phyloP scores from a whole-genome alignment of 257 asterid genomes.

The Scutellaria baicalensis region DNA sequence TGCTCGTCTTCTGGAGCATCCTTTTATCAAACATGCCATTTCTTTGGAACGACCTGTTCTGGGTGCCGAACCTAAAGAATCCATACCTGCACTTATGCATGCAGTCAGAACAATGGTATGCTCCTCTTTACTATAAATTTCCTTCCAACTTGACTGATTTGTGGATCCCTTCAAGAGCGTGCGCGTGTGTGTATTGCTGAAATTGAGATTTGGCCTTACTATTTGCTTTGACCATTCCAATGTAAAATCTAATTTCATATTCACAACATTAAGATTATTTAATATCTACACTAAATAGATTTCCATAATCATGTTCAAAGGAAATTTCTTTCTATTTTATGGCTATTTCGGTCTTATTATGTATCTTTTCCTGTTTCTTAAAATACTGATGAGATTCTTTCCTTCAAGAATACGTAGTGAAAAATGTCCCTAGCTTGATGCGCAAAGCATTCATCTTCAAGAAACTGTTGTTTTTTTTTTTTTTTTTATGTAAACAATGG shows the following conservation, averaged over 20 bases:
- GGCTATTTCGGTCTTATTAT: neutral
- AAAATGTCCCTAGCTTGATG: neutral
- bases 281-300: neutral
- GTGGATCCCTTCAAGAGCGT: neutral
- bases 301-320: neutral
- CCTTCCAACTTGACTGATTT: neutral
- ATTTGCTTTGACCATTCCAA: neutral
- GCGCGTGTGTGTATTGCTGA: neutral
- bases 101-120: conserved; percentile 29
- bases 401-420: neutral
- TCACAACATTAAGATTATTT: neutral
- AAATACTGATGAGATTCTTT: neutral
- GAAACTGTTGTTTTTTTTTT: no score
- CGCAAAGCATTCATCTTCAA: neutral
- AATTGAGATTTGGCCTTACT: neutral
- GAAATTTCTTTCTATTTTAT: neutral
- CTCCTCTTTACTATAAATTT: neutral
- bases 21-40: conserved; percentile 32
- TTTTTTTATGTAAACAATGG: neutral
- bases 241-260: neutral
- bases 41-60: conserved; percentile 20
- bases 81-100: conserved; percentile 23
- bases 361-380: neutral
- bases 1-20: conserved; percentile 46
- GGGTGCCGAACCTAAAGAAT: conserved; percentile 20